Conservation (phyloP, 768 basidiomycete genomes). For the Mrakia frigida region DNA sequence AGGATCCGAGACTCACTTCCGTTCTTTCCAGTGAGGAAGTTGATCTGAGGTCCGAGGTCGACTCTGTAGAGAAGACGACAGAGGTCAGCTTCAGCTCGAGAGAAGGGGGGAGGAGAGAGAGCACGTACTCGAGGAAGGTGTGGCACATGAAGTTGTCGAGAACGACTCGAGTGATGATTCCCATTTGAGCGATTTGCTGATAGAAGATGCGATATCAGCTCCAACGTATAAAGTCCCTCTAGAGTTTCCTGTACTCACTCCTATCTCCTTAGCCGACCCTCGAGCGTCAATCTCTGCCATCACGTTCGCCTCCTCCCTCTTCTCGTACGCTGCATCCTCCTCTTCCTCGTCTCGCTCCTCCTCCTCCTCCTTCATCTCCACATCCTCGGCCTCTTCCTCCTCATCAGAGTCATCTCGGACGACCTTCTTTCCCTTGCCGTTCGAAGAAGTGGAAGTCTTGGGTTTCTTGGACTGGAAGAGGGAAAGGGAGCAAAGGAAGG, state of each 20-base stretch:
- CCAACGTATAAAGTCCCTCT: neutral
- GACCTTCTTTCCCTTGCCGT: neutral
- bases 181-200: conserved; percentile 75
- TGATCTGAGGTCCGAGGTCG: conserved; percentile 85
- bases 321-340: conserved; percentile 2
- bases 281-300: conserved; percentile 10
- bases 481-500: neutral
- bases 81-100: too few species aligned
- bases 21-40: conserved; percentile 95
- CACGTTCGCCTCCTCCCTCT: neutral
- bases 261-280: conserved; percentile 5
- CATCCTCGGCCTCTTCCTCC: conserved; percentile 56
- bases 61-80: conserved; percentile 49
- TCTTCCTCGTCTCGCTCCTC: conserved; percentile 18
- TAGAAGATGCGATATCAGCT: neutral
- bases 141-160: conserved; percentile 94
- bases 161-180: conserved; percentile 79
- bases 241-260: neutral
- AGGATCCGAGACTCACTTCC: conserved; percentile 60
- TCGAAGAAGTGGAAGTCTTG: neutral
- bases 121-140: conserved; percentile 49
- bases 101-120: neutral
- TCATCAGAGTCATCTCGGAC: conserved; percentile 34
- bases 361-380: conserved; percentile 46
- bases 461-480: neutral